Conservation (phyloP, 441 rosid species). For the Geranium incanum region DNA sequence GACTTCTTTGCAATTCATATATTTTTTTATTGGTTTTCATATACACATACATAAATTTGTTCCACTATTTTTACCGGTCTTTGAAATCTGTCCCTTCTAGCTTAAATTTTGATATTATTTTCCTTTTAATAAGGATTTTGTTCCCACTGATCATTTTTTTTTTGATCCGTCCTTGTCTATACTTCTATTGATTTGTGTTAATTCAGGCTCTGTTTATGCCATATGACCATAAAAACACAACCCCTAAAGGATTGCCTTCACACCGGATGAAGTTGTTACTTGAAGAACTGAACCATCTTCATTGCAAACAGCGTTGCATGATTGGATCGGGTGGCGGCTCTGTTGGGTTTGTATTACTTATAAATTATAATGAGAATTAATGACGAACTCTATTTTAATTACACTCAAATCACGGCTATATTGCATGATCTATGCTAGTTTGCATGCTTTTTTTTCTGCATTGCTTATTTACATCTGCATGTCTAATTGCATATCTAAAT, state of each 20-base stretch:
- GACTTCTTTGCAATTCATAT: background rate
- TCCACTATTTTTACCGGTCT: background rate
- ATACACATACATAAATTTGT: too few species aligned
- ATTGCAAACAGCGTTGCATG: constrained; percentile 78
- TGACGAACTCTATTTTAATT: background rate
- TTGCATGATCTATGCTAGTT: background rate
- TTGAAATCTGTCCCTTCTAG: background rate
- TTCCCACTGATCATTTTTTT: background rate
- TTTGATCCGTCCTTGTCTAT: background rate
- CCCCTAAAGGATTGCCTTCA: constrained; percentile 65
- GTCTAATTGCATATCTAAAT: background rate
- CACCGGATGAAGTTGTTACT: constrained; percentile 64
- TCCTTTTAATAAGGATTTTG: background rate
- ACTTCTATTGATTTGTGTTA: constrained; percentile 10
- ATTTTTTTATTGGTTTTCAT: too few species aligned
- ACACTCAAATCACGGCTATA: background rate
- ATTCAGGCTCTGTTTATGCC: constrained; percentile 94
- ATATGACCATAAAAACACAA: constrained; percentile 85
- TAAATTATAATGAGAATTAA: constrained; percentile 10
- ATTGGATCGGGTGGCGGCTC: constrained; percentile 98
- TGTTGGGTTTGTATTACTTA: constrained; percentile 69
- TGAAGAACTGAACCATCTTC: constrained; percentile 56
- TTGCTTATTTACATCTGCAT: background rate
- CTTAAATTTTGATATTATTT: background rate
- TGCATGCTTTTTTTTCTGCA: background rate